Conservation (phyloP, 2,329 filamentous ascomycete genomes). For the Lasiodiplodia sp. region DNA sequence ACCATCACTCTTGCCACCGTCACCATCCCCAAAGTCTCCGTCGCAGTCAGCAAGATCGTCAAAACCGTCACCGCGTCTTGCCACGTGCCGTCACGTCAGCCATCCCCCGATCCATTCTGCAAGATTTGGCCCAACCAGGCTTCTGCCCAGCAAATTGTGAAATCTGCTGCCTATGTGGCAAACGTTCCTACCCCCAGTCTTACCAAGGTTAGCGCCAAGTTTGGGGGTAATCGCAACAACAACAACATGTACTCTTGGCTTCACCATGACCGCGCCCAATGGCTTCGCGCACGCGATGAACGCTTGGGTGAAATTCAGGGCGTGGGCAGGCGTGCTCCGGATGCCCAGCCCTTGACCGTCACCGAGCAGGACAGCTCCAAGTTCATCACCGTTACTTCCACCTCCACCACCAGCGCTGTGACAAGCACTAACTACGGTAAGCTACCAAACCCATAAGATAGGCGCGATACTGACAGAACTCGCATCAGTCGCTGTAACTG, state of each 20-base stretch:
- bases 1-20: constrained; percentile 42
- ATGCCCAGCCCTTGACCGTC: constrained; percentile 43
- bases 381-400: constrained; percentile 39
- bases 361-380: constrained; percentile 42
- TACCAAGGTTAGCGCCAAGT: constrained; percentile 33
- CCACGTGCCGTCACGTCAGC: constrained; percentile 36
- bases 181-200: constrained; percentile 29
- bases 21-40: constrained; percentile 34
- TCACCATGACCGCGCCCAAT: constrained; percentile 32
- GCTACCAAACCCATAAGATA: background rate
- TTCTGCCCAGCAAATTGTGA: constrained; percentile 30
- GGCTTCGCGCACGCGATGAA: constrained; percentile 37
- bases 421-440: constrained; percentile 35
- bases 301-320: constrained; percentile 34
- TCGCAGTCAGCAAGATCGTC: constrained; percentile 35
- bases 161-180: constrained; percentile 19
- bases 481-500: constrained; percentile 30
- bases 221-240: constrained; percentile 32
- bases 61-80: constrained; percentile 44
- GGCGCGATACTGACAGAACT: background rate
- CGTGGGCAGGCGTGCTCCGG: constrained; percentile 44
- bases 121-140: constrained; percentile 40
- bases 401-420: constrained; percentile 34
- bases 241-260: constrained; percentile 22
- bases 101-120: constrained; percentile 37